Evolutionary conservation across 1,284 basidiomycete species (phyloP), one percentile per base, ranked within the genome.

Genomic region (Ustanciosporium gigantosporum): DNA sequence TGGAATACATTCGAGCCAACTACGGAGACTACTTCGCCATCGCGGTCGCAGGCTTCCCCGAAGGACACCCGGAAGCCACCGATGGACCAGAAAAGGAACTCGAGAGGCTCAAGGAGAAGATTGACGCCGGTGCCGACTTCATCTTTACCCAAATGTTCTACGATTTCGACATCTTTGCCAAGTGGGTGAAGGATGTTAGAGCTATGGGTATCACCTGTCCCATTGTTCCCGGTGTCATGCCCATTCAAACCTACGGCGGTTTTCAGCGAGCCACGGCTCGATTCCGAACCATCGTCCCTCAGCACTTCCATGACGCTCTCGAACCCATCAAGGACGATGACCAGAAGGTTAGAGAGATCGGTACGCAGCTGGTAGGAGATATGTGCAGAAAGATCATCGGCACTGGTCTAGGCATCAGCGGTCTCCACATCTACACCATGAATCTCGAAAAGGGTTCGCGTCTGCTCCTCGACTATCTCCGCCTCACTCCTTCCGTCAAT

Each of bases 121-220:
- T 91, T 65, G 88, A 91, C 57, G 88, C 86, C 15, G 91, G 91
- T 37, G 89, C 87, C 51, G 84, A 86, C 79, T 90, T 93, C 80
- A 91, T 94, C 77, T 91, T 94, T 81, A 94, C 91, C 0, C 91
- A 94, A 79, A 91, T 94, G 87, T 94, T 94, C 81, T 94, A 92
- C 80, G 91, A 94, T 74, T 85, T 87, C 44, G 85, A 91, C 40
- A 76, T 90, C 62, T 94, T 93, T 79, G 84, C 89, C 62, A 80
- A 82, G 29, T 94, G 91, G 91, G 89, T 91, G 52, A 87, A 86
- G 67, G 83, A 85, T 25, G 71, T 78, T 13, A 64, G 73, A 27
- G 62, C 60, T 27, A 64, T 65, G 35, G 80, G 94, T 7, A 95
- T 98, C 79, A 90, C 86, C 1, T 83, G 94, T 20, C 94, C 95